phyloP scores from a whole-genome alignment of 2,329 filamentous ascomycete species.

The Penicillium frequentans region DNA sequence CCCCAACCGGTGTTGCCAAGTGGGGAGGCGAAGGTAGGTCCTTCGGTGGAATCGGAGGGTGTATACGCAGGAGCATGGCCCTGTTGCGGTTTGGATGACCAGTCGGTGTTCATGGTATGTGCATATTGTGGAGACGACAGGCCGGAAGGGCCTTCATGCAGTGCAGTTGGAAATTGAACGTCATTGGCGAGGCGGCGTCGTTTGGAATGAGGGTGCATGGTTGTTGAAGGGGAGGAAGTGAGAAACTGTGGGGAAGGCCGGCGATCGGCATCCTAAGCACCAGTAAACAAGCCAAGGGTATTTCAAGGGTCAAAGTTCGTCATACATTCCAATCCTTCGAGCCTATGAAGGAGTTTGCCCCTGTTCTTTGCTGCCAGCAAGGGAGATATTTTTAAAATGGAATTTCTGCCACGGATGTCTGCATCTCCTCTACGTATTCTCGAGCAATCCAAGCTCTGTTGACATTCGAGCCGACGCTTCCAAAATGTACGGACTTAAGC shows the following conservation, averaged over 20 bases:
- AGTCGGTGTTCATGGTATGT: slow-evolving; percentile 8
- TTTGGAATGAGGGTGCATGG: slow-evolving; percentile 5
- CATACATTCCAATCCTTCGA: slow-evolving; percentile 11
- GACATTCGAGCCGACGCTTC: slow-evolving; percentile 3
- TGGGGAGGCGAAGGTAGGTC: slow-evolving; percentile 16
- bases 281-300: neutral
- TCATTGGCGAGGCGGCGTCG: slow-evolving; percentile 8
- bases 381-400: neutral
- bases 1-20: slow-evolving; percentile 22
- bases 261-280: neutral
- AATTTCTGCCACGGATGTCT: neutral
- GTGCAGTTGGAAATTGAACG: neutral
- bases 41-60: slow-evolving; percentile 14
- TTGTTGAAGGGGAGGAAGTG: neutral
- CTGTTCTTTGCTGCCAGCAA: neutral
- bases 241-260: slow-evolving; percentile 4
- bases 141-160: neutral
- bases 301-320: neutral
- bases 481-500: slow-evolving; percentile 24
- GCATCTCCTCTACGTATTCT: neutral
- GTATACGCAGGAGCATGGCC: slow-evolving; percentile 11
- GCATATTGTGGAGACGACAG: slow-evolving; percentile 3
- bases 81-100: slow-evolving; percentile 1
- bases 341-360: neutral
- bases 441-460: neutral